Evolutionary conservation across 1,284 basidiomycete genomes (phyloP), one percentile per base, ranked within the genome.

Genomic region (Cystobasidium sp.): DNA sequence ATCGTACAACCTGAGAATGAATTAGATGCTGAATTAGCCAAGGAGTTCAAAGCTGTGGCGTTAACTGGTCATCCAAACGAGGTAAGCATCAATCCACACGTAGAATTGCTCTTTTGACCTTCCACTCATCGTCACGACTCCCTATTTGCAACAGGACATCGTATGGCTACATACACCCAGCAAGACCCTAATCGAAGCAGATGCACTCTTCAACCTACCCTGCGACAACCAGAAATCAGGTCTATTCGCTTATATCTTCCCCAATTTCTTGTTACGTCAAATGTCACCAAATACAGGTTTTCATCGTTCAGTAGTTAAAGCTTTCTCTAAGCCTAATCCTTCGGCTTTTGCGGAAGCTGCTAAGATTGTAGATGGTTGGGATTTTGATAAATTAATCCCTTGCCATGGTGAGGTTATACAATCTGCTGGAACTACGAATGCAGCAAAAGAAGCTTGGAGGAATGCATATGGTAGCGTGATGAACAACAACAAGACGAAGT

Each of bases 151-250:
- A 76, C 80, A 93, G 81, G 96, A 97, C 76, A 88, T 97, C 18
- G 92, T 92, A 0, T 97, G 95, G 82, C 87, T 91, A 76, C 96
- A 98, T 81, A 84, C 85, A 16, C 86, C 88, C 0, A 90, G 89
- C 16, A 91, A 89, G 81, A 89, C 91, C 0, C 84, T 98, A 68
- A 87, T 98, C 72, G 85, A 91, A 81, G 96, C 92, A 0, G 96
- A 99, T 81, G 84, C 97, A 56, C 82, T 98, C 5, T 90, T 96
- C 85, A 97, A 98, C 83, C 84, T 97, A 6, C 94, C 94, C 0
- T 86, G 88, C 4, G 89, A 83, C 0, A 95, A 98, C 82, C 94
- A 97, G 49, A 74, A 64, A 44, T 61, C 64, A 9, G 49, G 46
- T 20, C 0, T 53, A 18, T 59, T 65, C 41, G 59, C 55, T 8